Evolutionary conservation across 2,329 filamentous ascomycete species (phyloP).

Genomic region (Neofusicoccum cordaticola): DNA sequence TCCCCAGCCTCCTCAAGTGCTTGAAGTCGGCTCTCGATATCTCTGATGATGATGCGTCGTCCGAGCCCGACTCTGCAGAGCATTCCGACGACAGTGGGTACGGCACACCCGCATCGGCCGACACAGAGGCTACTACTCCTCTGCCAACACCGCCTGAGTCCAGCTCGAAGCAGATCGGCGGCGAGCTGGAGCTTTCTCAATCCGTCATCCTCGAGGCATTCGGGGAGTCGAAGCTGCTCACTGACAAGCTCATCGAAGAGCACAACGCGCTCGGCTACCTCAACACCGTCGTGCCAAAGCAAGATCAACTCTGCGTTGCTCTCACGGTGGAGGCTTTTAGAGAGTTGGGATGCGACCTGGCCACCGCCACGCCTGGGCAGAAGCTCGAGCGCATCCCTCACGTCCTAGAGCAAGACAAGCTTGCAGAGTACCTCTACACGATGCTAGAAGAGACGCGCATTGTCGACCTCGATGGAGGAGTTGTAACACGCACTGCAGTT

Average conservation of each 20-base stretch:
- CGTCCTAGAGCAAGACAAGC: constrained; percentile 18
- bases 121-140: too few relatives aligned
- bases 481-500: constrained; percentile 9
- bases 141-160: too few relatives aligned
- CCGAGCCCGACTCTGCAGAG: not conserved
- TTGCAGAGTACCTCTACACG: constrained; percentile 22
- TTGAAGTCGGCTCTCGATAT: not conserved
- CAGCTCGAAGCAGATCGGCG: too few relatives aligned
- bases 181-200: not conserved
- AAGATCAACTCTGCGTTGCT: constrained; percentile 21
- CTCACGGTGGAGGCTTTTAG: constrained; percentile 30
- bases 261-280: not conserved
- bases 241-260: constrained; percentile 5
- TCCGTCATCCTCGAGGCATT: not conserved
- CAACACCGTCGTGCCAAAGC: not conserved
- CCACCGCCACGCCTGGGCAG: constrained; percentile 17
- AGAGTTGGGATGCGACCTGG: constrained; percentile 22
- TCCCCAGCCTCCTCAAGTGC: not conserved
- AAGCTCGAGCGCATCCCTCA: constrained; percentile 17
- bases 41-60: not conserved
- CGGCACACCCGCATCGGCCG: not conserved
- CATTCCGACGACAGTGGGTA: not conserved
- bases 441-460: constrained; percentile 21
- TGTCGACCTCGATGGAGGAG: constrained; percentile 17
- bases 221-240: not conserved